Conservation (phyloP, 208 protist genomes). For the Leishmania martiniquensis region DNA sequence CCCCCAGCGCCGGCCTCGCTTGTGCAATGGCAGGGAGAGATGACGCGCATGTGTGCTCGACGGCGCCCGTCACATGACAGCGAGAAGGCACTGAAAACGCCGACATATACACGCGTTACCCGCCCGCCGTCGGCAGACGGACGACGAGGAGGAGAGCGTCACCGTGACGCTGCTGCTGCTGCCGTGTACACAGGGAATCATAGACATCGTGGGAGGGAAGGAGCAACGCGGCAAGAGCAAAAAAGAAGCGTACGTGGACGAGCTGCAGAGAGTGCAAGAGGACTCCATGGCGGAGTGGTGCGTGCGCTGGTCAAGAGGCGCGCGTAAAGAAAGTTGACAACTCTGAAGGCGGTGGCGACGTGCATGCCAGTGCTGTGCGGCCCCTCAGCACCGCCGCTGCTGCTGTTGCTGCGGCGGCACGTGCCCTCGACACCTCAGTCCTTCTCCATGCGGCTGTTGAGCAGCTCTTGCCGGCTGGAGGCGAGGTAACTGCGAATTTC, state of each 20-base stretch:
- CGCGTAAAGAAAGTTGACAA: neutral
- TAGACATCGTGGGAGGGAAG: neutral
- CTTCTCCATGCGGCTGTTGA: slow-evolving; percentile 8
- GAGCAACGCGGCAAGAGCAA: neutral
- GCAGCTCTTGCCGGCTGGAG: slow-evolving; percentile 4
- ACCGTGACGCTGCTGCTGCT: neutral
- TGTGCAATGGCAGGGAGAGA: neutral
- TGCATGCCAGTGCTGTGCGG: too few relatives aligned
- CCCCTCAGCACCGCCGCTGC: too few relatives aligned
- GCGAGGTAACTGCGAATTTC: slow-evolving; percentile 28
- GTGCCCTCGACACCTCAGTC: neutral
- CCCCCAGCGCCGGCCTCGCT: too few relatives aligned
- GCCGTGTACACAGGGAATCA: slow-evolving; percentile 1
- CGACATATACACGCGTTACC: neutral
- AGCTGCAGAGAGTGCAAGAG: neutral
- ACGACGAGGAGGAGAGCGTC: neutral
- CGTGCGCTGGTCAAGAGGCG: neutral
- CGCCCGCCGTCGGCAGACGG: neutral
- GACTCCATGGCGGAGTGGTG: neutral
- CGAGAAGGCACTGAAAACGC: neutral
- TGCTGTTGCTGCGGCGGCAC: neutral
- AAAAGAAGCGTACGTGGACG: neutral
- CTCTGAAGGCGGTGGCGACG: neutral
- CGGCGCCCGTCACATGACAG: neutral
- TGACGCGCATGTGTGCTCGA: neutral